Base-by-base conservation (phyloP, 2,329 filamentous ascomycete genomes). In the Mariannaea sp. region DNA sequence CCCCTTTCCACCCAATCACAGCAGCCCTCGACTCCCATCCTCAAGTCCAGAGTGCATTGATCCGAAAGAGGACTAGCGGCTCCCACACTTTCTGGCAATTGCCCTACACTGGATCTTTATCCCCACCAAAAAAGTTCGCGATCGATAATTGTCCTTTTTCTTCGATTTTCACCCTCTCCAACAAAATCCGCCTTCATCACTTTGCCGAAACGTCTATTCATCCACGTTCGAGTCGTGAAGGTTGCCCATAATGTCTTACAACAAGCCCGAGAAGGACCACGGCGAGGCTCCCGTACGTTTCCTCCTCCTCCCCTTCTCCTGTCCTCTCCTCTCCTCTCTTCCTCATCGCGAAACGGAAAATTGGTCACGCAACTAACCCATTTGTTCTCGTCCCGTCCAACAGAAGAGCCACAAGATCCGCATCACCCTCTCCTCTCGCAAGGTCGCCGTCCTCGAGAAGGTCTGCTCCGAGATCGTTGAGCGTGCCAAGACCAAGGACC, bases 381-480 rank as follows among this genome's bases (percentile, higher is more conserved):
- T 10, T 16, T 14, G 3, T 27, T n/a, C 38, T n/a, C 13, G 4
- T n/a, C 36, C 24, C 10, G 47, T 45, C 22, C 19, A 46, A 66
- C 66, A 88, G 85, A 95, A 96, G 87, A 88, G 89, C 82, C 91
- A 96, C 88, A 92, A 92, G 82, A 96, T 96, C 85, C 90, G 93
- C 77, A 97, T 97, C 85, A 97, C 93, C 78, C 85, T 97, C 72
- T 94, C 92, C 77, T 90, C 85, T 72, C 90, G 90, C 83, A 97
- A 97, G 82, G 93, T 97, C 74, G 82, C 87, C 74, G 87, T 92
- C 68, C 90, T 97, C 75, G 94, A 97, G 87, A 96, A 96, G 83
- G 93, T 97, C 76, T 97, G 91, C 86, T 83, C 86, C 75, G 94
- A 97, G 83, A 90, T 99, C 77, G 92, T 97, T 77, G 94, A 99